A percentile compares a stretch with the other conserved stretches of the same genome.
Conservation (phyloP, 345 rosid genomes). For the Anacardium occidentale region DNA sequence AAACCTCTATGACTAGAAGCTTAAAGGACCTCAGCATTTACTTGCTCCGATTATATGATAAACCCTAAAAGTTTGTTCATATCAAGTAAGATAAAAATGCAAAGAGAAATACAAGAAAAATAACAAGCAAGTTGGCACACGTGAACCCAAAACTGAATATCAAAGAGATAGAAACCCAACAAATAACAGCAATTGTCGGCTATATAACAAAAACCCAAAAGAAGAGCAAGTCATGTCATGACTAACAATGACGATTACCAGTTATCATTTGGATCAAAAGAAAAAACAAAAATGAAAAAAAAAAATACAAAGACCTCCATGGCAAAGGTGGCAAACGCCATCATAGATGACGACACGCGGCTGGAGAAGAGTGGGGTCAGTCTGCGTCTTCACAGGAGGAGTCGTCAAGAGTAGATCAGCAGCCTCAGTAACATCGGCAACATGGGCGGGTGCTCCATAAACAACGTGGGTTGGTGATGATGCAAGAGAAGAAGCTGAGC, state of each 20-base stretch:
- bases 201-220: neutral
- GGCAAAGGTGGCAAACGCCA: slow-evolving; percentile 98
- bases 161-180: neutral
- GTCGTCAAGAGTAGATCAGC: slow-evolving; percentile 34
- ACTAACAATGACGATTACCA: neutral
- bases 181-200: neutral
- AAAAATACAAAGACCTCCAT: slow-evolving; percentile 47
- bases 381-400: slow-evolving; percentile 35
- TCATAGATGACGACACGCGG: slow-evolving; percentile 92
- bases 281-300: neutral
- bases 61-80: neutral
- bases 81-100: neutral
- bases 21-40: too few relatives aligned
- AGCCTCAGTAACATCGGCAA: slow-evolving; percentile 33
- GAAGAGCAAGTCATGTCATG: neutral
- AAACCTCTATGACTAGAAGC: too few relatives aligned
- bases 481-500: slow-evolving; percentile 23
- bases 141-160: neutral
- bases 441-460: slow-evolving; percentile 30
- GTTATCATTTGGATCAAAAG: neutral
- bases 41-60: too few relatives aligned
- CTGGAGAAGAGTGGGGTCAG: slow-evolving; percentile 60
- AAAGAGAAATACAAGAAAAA: neutral
- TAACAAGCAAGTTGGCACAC: neutral
- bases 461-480: slow-evolving; percentile 27